Conservation (phyloP, 2,329 filamentous ascomycete genomes). For the Nothophaeocryptopus gaeumannii region DNA sequence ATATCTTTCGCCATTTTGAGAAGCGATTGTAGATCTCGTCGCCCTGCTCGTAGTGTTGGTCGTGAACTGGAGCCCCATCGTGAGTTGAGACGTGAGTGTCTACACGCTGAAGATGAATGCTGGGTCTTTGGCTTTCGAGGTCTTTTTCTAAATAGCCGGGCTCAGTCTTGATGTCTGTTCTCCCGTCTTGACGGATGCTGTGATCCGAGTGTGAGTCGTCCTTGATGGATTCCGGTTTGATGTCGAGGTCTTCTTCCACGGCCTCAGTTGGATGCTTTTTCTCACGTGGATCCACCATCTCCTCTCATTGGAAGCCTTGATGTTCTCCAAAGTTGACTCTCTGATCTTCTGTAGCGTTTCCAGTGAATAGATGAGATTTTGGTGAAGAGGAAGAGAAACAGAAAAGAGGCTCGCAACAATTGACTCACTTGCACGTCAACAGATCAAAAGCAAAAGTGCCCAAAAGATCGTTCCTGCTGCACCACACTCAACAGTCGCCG, state of each 20-base stretch:
- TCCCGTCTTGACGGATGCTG: neutral
- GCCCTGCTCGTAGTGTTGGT: constrained; percentile 42
- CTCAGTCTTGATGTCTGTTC: constrained; percentile 7
- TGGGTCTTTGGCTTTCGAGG: constrained; percentile 17
- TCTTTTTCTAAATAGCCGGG: constrained; percentile 9
- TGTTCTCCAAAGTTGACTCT: no score
- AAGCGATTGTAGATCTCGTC: constrained; percentile 64
- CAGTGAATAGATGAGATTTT: neutral
- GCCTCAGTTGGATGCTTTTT: constrained; percentile 18
- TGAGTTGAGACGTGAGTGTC: constrained; percentile 33
- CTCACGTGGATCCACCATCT: constrained; percentile 2
- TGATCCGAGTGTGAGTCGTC: constrained; percentile 12
- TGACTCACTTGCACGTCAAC: constrained; percentile 7
- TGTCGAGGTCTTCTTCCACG: constrained; percentile 17
- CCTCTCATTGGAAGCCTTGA: neutral
- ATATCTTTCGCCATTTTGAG: constrained; percentile 58
- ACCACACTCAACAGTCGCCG: constrained; percentile 7
- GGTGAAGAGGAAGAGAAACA: neutral
- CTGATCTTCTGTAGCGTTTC: no score
- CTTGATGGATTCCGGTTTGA: constrained; percentile 10
- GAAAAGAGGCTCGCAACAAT: neutral
- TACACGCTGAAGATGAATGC: constrained; percentile 30
- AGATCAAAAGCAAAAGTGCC: constrained; percentile 1
- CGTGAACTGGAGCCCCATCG: constrained; percentile 26
- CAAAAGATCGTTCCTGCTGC: constrained; percentile 6